phyloP scores from a whole-genome alignment of 805 yeast species.

The Kuraishia borneana region DNA sequence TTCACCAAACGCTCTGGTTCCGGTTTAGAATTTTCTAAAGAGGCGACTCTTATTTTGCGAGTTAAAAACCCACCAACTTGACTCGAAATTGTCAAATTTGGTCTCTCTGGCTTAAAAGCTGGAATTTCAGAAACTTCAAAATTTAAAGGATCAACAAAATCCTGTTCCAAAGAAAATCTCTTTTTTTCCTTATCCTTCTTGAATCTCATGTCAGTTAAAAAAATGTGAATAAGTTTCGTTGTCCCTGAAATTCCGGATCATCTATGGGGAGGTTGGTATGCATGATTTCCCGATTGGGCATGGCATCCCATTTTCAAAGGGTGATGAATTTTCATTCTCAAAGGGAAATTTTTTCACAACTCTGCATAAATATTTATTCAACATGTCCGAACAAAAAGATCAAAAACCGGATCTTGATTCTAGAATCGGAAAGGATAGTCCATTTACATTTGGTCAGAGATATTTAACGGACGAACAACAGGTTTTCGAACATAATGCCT shows the following conservation, averaged over 20 bases:
- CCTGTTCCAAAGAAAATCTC: conserved; percentile 10
- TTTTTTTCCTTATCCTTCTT: background rate
- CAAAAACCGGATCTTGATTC: conserved; percentile 37
- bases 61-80: background rate
- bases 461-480: conserved; percentile 59
- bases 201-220: background rate
- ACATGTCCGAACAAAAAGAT: conserved; percentile 1
- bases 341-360: no score
- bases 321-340: background rate
- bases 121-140: conserved; percentile 2
- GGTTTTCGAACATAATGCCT: conserved; percentile 88
- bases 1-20: no score
- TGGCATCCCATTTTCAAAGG: background rate
- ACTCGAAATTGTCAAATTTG: background rate
- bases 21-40: background rate
- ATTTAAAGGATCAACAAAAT: conserved; percentile 9
- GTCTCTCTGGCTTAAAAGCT: background rate
- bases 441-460: conserved; percentile 89
- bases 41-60: background rate
- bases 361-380: no score
- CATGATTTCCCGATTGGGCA: background rate
- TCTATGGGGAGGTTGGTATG: background rate
- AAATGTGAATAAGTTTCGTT: background rate
- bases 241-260: background rate
- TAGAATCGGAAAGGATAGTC: conserved; percentile 74